Evolutionary conservation across 2,329 filamentous ascomycete genomes (phyloP), one percentile per base, ranked within the genome.

Genomic region (Xylaria sp.): DNA sequence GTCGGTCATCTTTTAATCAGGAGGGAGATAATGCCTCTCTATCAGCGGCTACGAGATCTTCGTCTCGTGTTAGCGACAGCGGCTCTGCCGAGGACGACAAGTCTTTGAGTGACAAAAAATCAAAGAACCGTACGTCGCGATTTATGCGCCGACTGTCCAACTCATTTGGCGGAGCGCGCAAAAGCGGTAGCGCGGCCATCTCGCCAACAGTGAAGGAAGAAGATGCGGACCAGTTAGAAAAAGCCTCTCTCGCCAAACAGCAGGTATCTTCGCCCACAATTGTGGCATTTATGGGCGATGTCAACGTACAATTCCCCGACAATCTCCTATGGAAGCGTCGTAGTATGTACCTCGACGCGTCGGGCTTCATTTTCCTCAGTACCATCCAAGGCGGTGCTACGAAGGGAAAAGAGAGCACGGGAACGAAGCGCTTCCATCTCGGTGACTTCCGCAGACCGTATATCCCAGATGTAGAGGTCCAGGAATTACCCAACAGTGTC

Each of bases 261-360:
- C 63, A 68, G 65, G 72, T 75, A 55, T 60, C 74, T n/a, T 72
- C 77, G 66, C 72, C 79, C 17, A 79, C 78, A 54, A 81, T 89
- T 59, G 84, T 90, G 29, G 84, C 92, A 3, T 89, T 91, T 68
- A 86, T 97, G 78, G 93, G 94, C 55, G 93, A 97, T 75, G 90
- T 99, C 69, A 98, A 99, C 74, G 92, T 98, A 11, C 96, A 99
- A 77, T 97, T 99, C 77, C 96, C 96, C 0, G 95, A 98, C 77
- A 97, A 93, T 61, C 85, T 99, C 53, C 85, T 99, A 13, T 99
- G 96, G 96, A 99, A 98, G 82, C 91, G 95, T 61, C 89, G 96
- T 67, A 94, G 91, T 74, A 89, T 97, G 80, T 91, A 91, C 70
- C 88, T 99, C 63, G 94, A 98, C 78, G 88, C 89, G 9, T 86